Conservation (phyloP, 1,284 basidiomycete species). For the Cutaneotrichosporon cavernicola region DNA sequence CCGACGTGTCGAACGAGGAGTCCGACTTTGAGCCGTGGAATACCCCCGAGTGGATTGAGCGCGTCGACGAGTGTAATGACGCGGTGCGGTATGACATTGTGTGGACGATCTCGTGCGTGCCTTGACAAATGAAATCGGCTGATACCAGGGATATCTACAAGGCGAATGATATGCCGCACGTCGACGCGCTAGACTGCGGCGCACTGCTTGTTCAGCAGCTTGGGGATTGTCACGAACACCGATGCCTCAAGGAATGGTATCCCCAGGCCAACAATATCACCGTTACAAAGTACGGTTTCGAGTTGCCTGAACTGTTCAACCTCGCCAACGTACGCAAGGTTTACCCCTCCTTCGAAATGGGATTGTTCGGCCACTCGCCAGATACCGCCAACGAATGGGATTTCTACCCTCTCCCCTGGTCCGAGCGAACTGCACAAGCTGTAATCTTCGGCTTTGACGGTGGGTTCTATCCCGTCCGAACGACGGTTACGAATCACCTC, state of each 20-base stretch:
- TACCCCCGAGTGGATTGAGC: conserved; percentile 8
- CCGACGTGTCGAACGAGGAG: background rate
- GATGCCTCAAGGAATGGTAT: conserved; percentile 52
- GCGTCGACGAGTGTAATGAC: conserved; percentile 30
- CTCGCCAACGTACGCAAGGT: conserved; percentile 36
- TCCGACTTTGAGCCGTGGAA: background rate
- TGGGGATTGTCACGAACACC: conserved; percentile 48
- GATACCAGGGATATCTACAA: conserved; percentile 42
- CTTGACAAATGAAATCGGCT: conserved; percentile 21
- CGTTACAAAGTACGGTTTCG: conserved; percentile 53
- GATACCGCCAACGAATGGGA: conserved; percentile 54
- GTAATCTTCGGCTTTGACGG: conserved; percentile 52
- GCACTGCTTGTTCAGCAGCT: conserved; percentile 52
- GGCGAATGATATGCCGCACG: conserved; percentile 40
- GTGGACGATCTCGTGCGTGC: conserved; percentile 43
- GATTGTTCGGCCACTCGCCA: conserved; percentile 51
- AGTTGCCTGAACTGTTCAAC: conserved; percentile 51
- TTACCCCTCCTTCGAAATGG: conserved; percentile 46
- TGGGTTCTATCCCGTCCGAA: conserved; percentile 52
- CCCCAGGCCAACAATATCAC: conserved; percentile 52
- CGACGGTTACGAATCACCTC: conserved; percentile 39
- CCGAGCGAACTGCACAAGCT: conserved; percentile 38
- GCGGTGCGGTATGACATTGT: conserved; percentile 43
- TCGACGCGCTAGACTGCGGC: conserved; percentile 50
- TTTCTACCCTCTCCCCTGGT: conserved; percentile 49